Conservation (phyloP, 768 basidiomycete genomes). For the Lactarius psammicola region DNA sequence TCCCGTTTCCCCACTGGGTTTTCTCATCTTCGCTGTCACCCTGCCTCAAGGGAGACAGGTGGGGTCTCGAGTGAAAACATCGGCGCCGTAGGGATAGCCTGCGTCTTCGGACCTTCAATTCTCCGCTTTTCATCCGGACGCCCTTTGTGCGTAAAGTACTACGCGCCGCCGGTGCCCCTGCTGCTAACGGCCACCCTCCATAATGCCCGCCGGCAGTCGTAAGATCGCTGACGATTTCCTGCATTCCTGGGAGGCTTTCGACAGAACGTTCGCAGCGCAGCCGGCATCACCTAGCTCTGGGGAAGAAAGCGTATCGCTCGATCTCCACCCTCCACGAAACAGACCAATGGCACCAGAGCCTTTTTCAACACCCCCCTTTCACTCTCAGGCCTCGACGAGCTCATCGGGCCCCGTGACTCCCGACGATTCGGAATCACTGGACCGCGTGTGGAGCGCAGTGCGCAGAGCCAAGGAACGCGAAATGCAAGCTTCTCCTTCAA, state of each 20-base stretch:
- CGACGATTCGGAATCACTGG: conserved; percentile 40
- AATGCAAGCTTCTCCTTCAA: conserved; percentile 66
- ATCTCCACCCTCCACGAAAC: conserved; percentile 16
- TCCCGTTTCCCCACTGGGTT: conserved; percentile 13
- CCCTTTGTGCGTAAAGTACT: conserved; percentile 28
- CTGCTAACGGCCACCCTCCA: conserved; percentile 27
- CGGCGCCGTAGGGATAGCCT: conserved; percentile 16
- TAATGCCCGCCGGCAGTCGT: conserved; percentile 25
- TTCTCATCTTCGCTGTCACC: conserved; percentile 23
- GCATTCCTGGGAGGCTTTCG: conserved; percentile 30
- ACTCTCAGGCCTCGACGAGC: conserved; percentile 27
- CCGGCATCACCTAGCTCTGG: conserved; percentile 20
- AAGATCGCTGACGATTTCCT: conserved; percentile 25
- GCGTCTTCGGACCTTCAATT: conserved; percentile 30
- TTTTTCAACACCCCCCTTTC: conserved; percentile 26
- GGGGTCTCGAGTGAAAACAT: conserved; percentile 19
- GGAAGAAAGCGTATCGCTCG: conserved; percentile 22
- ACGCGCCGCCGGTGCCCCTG: conserved; percentile 23
- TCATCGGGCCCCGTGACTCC: conserved; percentile 29
- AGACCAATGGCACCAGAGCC: conserved; percentile 31
- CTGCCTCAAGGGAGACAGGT: conserved; percentile 28
- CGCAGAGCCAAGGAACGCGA: conserved; percentile 62
- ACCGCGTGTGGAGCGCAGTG: conserved; percentile 65
- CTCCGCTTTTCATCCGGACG: conserved; percentile 28
- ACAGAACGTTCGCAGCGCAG: conserved; percentile 29